Conservation (phyloP, 169 alveolate genomes). For the Babesia sp. region DNA sequence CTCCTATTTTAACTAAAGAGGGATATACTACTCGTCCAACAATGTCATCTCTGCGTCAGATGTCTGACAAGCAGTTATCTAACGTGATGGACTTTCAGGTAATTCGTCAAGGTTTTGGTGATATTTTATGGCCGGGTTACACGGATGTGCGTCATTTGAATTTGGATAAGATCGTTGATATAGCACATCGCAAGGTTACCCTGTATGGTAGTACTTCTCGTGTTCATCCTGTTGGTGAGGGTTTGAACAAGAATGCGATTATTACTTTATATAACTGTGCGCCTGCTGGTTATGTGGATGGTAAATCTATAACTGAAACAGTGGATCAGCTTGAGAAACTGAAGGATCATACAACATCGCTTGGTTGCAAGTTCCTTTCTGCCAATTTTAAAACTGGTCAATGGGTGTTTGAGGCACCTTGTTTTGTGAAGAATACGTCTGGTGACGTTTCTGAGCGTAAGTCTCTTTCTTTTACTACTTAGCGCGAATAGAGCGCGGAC, state of each 20-base stretch:
- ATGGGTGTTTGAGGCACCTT: constrained; percentile 61
- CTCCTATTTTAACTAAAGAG: constrained; percentile 73
- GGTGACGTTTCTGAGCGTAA: constrained; percentile 1
- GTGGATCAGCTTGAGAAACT: constrained; percentile 51
- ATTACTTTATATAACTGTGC: constrained; percentile 69
- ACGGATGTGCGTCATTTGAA: constrained; percentile 79
- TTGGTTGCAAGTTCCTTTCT: constrained; percentile 55
- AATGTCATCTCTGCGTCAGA: constrained; percentile 64
- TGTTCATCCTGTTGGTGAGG: constrained; percentile 71
- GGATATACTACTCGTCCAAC: constrained; percentile 76
- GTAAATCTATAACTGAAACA: constrained; percentile 15
- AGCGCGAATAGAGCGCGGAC: neutral
- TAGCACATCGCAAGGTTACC: constrained; percentile 51
- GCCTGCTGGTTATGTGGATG: constrained; percentile 40
- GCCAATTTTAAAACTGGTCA: constrained; percentile 57
- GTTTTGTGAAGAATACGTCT: constrained; percentile 26
- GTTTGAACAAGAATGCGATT: constrained; percentile 73
- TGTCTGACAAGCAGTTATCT: constrained; percentile 78
- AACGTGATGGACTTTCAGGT: constrained; percentile 76
- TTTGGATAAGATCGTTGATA: constrained; percentile 75
- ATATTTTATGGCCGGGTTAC: constrained; percentile 80
- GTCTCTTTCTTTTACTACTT: neutral
- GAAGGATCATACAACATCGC: constrained; percentile 52
- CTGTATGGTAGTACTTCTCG: constrained; percentile 32
- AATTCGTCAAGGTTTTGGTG: constrained; percentile 74